Evolutionary conservation across 192 early-diverging fungal genomes (phyloP).

Genomic region (Linnemannia schmuckeri): DNA sequence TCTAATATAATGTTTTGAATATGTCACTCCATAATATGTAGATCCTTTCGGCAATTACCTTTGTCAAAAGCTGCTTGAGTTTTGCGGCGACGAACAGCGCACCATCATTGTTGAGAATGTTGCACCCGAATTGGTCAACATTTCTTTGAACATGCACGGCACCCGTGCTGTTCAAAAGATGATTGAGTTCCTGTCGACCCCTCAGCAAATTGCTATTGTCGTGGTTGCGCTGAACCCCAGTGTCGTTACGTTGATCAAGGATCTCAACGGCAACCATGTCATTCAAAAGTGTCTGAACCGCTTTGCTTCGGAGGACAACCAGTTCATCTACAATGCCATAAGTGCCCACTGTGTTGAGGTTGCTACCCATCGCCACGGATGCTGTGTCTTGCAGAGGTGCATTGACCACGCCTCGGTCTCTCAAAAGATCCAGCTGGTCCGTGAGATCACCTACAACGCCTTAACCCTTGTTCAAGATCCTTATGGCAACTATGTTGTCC

Average conservation of each 20-base stretch:
- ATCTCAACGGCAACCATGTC: conserved; percentile 93
- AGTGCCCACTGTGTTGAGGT: conserved; percentile 83
- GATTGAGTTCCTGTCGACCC: conserved; percentile 81
- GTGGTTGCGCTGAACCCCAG: conserved; percentile 75
- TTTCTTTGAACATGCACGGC: conserved; percentile 93
- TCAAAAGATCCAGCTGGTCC: conserved; percentile 83
- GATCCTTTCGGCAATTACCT: conserved; percentile 96
- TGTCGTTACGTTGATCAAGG: conserved; percentile 88
- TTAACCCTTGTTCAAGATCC: conserved; percentile 88
- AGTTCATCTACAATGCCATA: conserved; percentile 91
- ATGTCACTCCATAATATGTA: conserved; percentile 9
- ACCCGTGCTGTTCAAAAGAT: conserved; percentile 94
- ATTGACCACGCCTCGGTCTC: conserved; percentile 83
- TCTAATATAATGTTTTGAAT: not conserved
- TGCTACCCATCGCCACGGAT: conserved; percentile 92
- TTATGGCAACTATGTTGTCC: conserved; percentile 94
- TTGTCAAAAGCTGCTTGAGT: conserved; percentile 91
- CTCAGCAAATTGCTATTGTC: conserved; percentile 77
- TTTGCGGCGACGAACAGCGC: conserved; percentile 81
- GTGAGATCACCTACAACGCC: conserved; percentile 80
- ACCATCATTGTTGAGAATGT: conserved; percentile 80
- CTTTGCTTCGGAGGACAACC: conserved; percentile 81
- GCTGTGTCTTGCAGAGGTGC: conserved; percentile 92
- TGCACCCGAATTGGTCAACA: conserved; percentile 79
- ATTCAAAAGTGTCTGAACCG: conserved; percentile 91